A percentile compares a stretch with the other conserved stretches of the same genome.
These are phyloP conservation scores for Paramicrosporidium saccamoebae DNA, from an alignment of 371 early-diverging fungal species.

Conservation along the genomic window DNA sequence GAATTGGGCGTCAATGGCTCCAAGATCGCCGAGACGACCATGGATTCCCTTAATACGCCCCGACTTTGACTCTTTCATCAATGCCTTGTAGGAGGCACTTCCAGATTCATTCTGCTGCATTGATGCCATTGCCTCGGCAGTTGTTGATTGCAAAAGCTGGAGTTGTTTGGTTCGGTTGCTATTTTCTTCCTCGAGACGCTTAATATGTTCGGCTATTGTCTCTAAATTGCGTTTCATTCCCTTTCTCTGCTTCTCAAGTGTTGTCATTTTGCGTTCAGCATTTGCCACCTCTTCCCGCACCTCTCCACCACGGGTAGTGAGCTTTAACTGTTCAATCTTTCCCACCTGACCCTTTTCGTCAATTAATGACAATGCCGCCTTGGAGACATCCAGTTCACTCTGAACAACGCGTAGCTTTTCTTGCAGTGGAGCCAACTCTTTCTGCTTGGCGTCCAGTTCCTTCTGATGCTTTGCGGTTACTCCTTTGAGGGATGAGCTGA, in stretches of 20 bases:
- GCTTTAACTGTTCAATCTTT: no score
- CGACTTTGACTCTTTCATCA: constrained; percentile 35
- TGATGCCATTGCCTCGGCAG: constrained; percentile 19
- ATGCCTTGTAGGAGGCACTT: constrained; percentile 24
- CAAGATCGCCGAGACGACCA: constrained; percentile 85
- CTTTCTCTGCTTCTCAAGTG: constrained; percentile 2
- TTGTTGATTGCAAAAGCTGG: constrained; percentile 10
- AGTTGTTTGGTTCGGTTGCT: constrained; percentile 2
- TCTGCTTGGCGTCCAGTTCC: constrained; percentile 34
- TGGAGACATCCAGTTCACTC: constrained; percentile 28
- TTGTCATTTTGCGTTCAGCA: background rate
- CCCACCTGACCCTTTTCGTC: constrained; percentile 15
- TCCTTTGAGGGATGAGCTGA: constrained; percentile 36
- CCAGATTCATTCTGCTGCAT: constrained; percentile 28
- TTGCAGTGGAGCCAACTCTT: constrained; percentile 42
- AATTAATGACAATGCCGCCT: constrained; percentile 33
- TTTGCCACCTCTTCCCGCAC: constrained; percentile 1
- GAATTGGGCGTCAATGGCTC: constrained; percentile 71
- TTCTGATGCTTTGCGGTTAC: constrained; percentile 32
- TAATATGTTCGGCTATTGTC: constrained; percentile 2
- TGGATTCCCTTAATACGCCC: constrained; percentile 55
- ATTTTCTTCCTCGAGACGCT: constrained; percentile 7
- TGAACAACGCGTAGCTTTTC: constrained; percentile 32
- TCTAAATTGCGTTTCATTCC: constrained; percentile 2
- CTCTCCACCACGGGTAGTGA: constrained; percentile 4